These are phyloP conservation scores for Thuidium tamariscinum DNA, from an alignment of 225 moss, liverwort and hornwort genomes.

Conservation along the genomic window DNA sequence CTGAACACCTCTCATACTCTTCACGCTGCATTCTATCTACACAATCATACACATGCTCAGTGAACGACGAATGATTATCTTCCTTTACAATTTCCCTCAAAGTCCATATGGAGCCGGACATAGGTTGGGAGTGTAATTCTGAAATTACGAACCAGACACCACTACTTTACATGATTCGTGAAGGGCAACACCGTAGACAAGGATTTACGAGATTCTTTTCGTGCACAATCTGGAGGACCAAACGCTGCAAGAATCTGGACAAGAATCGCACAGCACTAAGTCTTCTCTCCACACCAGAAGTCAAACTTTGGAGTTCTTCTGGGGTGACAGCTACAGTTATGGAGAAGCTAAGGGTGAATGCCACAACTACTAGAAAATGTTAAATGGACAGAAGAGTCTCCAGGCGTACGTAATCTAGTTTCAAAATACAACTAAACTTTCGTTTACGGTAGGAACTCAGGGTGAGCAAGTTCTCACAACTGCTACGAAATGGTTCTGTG, in stretches of 20 bases:
- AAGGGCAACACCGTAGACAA: not conserved
- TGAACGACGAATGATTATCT: not conserved
- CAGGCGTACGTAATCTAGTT: not conserved
- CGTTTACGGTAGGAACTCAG: not conserved
- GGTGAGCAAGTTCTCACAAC: not conserved
- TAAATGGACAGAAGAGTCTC: not conserved
- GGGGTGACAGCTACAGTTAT: not conserved
- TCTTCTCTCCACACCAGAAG: not conserved
- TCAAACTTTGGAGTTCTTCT: not conserved
- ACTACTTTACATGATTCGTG: not conserved
- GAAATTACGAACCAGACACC: not conserved
- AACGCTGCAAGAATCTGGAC: too few relatives aligned
- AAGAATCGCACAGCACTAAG: too few relatives aligned
- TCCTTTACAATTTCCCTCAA: not conserved
- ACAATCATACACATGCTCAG: not conserved
- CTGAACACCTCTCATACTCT: too few relatives aligned
- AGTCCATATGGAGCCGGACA: not conserved
- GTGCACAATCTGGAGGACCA: too few relatives aligned
- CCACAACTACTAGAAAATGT: not conserved
- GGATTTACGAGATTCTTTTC: not conserved
- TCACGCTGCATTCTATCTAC: too few relatives aligned
- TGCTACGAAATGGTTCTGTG: not conserved
- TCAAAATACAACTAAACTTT: not conserved
- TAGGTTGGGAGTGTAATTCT: not conserved
- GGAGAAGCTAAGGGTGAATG: not conserved